phyloP scores from a whole-genome alignment of 2,329 filamentous ascomycete species.

The Aspergillus sp. region DNA sequence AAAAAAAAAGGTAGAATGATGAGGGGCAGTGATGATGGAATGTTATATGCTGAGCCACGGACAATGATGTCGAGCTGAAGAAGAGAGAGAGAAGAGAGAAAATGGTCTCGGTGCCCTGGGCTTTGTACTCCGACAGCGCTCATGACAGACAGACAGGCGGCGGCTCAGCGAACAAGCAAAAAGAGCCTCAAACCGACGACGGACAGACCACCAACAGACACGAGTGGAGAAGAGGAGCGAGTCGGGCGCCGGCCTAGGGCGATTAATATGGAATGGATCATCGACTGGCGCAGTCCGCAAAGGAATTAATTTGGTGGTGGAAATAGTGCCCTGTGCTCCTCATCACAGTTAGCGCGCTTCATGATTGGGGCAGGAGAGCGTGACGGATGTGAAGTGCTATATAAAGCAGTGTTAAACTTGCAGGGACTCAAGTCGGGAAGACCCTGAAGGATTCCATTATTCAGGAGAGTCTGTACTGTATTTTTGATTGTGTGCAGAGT shows the following conservation, averaged over 20 bases:
- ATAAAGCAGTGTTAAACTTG: neutral
- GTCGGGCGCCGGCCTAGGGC: neutral
- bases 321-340: neutral
- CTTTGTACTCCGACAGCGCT: neutral
- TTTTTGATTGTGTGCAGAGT: neutral
- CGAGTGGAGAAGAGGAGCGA: constrained; percentile 3
- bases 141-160: neutral
- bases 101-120: too few relatives aligned
- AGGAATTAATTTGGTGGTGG: too few relatives aligned
- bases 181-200: constrained; percentile 3
- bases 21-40: neutral
- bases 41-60: neutral
- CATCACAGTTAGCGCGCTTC: neutral
- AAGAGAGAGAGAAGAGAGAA: neutral
- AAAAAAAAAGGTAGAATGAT: neutral
- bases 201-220: constrained; percentile 2
- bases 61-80: neutral
- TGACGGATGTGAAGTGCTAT: neutral
- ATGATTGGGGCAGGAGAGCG: neutral
- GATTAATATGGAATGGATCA: neutral
- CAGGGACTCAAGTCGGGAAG: neutral
- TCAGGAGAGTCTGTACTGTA: too few relatives aligned
- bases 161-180: neutral
- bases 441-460: too few relatives aligned
- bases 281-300: neutral